Evolutionary conservation across 1,284 basidiomycete genomes (phyloP).

Genomic region (Moesziomyces sp.): DNA sequence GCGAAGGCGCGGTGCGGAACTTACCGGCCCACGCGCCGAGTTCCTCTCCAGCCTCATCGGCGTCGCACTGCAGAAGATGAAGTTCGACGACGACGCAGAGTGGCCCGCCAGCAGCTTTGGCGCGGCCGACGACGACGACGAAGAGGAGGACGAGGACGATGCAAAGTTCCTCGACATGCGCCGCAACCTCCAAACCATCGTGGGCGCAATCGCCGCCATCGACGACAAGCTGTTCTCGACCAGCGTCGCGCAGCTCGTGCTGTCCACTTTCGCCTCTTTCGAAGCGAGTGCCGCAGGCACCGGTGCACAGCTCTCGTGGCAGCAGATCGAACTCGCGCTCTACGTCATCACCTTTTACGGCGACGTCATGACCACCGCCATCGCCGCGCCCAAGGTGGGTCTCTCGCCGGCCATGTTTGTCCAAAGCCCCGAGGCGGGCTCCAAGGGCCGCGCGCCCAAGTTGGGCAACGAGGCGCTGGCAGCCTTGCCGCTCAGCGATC

Average conservation of each 20-base stretch:
- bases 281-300: conserved; percentile 71
- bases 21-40: conserved; percentile 68
- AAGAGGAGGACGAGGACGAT: conserved; percentile 79
- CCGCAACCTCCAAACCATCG: conserved; percentile 83
- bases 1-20: conserved; percentile 46
- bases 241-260: conserved; percentile 77
- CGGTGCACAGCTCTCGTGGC: conserved; percentile 78
- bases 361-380: conserved; percentile 71
- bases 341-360: conserved; percentile 94
- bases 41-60: conserved; percentile 82
- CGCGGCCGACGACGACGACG: conserved; percentile 78
- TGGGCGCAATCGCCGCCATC: conserved; percentile 83
- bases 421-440: conserved; percentile 49
- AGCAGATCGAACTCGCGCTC: conserved; percentile 90
- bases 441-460: conserved; percentile 56
- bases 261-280: conserved; percentile 79
- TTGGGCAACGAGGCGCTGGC: conserved; percentile 52
- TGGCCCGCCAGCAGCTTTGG: conserved; percentile 76
- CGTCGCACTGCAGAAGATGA: conserved; percentile 81
- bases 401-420: conserved; percentile 63
- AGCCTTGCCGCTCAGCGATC: conserved; percentile 79
- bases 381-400: conserved; percentile 59
- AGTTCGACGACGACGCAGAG: conserved; percentile 75
- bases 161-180: conserved; percentile 86
- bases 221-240: conserved; percentile 82